Conservation (phyloP, 768 basidiomycete genomes). For the Psilocybe tampanensis region DNA sequence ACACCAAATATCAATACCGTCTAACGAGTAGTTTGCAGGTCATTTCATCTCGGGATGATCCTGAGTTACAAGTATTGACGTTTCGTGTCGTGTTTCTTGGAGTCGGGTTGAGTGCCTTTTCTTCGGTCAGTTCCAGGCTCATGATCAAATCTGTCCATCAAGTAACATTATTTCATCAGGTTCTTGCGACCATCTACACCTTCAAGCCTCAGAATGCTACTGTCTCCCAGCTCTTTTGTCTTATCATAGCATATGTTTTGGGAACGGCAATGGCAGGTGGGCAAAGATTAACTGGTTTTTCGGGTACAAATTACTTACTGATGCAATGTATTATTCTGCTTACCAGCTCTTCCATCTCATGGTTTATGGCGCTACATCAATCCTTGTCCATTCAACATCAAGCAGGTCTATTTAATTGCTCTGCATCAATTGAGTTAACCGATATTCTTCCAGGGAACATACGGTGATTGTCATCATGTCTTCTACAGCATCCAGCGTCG, state of each 20-base stretch:
- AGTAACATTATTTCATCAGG: constrained; percentile 18
- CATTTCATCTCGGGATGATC: constrained; percentile 51
- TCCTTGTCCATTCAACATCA: constrained; percentile 62
- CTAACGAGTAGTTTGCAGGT: constrained; percentile 30
- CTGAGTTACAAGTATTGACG: constrained; percentile 45
- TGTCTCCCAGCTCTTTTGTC: constrained; percentile 56
- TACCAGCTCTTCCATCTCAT: constrained; percentile 38
- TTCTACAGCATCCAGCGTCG: constrained; percentile 53
- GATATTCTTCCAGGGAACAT: constrained; percentile 39
- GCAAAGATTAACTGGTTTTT: constrained; percentile 10
- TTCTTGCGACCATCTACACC: constrained; percentile 38
- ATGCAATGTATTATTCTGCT: background rate
- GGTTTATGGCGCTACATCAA: constrained; percentile 52
- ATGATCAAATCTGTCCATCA: background rate
- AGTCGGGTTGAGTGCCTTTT: constrained; percentile 49
- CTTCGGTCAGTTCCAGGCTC: constrained; percentile 29
- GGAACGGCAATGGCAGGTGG: constrained; percentile 49
- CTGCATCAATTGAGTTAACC: too few relatives aligned
- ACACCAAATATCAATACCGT: background rate
- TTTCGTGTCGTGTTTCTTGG: constrained; percentile 53
- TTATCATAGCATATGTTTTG: constrained; percentile 58
- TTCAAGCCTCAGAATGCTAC: constrained; percentile 49
- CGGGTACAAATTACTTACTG: background rate
- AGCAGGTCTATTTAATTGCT: too few relatives aligned
- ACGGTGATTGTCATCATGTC: constrained; percentile 58